A percentile compares a stretch with the other conserved stretches of the same genome.
Evolutionary conservation across 2,329 filamentous ascomycete genomes (phyloP).

Genomic region (Penicillium freii): DNA sequence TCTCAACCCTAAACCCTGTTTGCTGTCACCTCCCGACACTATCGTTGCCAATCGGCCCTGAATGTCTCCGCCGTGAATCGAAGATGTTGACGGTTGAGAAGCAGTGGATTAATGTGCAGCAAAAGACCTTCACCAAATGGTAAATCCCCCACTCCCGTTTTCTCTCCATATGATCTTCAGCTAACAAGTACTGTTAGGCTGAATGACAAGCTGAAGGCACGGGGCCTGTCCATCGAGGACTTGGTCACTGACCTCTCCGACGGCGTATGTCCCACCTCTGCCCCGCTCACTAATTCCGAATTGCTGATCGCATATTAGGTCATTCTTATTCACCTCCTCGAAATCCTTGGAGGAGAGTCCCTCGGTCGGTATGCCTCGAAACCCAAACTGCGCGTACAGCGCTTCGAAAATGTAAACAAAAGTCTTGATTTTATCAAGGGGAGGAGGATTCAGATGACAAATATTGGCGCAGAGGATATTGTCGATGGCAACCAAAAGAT

Average conservation of each 20-base stretch:
- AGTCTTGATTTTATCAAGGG: conserved; percentile 90
- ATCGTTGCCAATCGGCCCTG: conserved; percentile 27
- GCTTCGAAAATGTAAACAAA: conserved; percentile 97
- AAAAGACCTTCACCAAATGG: conserved; percentile 99
- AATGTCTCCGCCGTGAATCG: conserved; percentile 26
- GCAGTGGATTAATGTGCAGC: conserved; percentile 75
- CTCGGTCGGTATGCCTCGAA: conserved; percentile 95
- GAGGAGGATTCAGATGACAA: conserved; percentile 92
- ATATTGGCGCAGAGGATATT: conserved; percentile 96
- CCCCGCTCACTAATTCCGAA: background rate
- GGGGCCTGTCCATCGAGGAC: conserved; percentile 78
- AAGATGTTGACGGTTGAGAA: conserved; percentile 55
- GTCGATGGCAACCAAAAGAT: conserved; percentile 98
- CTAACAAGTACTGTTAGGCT: conserved; percentile 59
- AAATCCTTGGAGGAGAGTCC: conserved; percentile 91
- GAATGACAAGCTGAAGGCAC: conserved; percentile 85
- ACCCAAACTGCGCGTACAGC: conserved; percentile 92
- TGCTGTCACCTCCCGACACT: conserved; percentile 4
- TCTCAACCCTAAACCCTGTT: conserved; percentile 4
- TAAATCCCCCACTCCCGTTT: conserved; percentile 32
- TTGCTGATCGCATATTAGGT: conserved; percentile 55
- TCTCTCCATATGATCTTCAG: background rate
- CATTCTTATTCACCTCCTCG: conserved; percentile 91
- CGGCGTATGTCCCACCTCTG: conserved; percentile 63
- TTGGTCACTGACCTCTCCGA: conserved; percentile 87